Percentiles rank a stretch among this genome's conserved stretches.
These are phyloP conservation scores for Amylostereum areolatum DNA, from an alignment of 1,284 basidiomycete genomes.

Conservation along the genomic window DNA sequence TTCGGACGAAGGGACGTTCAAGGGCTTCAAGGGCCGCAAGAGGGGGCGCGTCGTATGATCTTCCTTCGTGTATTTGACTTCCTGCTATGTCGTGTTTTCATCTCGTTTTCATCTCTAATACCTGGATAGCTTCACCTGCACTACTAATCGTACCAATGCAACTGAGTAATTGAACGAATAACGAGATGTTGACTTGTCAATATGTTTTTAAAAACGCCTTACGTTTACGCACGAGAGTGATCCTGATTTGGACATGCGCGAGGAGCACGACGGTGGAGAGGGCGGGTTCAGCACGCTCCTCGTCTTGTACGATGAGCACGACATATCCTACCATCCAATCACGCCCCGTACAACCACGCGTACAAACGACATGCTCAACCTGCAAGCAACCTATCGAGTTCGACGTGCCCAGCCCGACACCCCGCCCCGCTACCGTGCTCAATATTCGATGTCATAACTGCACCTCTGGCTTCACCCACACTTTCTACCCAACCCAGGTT, in stretches of 20 bases:
- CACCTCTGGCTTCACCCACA: constrained; percentile 48
- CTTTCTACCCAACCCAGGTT: constrained; percentile 59
- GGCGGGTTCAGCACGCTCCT: not conserved
- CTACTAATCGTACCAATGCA: too few species aligned
- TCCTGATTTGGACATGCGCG: too few species aligned
- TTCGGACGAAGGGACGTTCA: constrained; percentile 65
- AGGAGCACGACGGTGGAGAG: too few species aligned
- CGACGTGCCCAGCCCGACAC: constrained; percentile 58
- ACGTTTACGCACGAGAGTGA: too few species aligned
- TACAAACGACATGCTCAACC: constrained; percentile 53
- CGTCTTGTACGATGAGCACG: constrained; percentile 17
- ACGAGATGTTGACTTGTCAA: too few species aligned
- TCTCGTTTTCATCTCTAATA: too few species aligned
- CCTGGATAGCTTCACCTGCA: too few species aligned
- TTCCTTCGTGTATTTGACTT: too few species aligned
- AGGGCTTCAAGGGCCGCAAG: constrained; percentile 47
- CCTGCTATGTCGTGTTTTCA: too few species aligned
- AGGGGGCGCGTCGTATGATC: constrained; percentile 4
- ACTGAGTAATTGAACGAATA: too few species aligned
- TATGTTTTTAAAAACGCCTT: too few species aligned
- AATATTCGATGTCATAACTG: constrained; percentile 71
- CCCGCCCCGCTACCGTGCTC: constrained; percentile 59
- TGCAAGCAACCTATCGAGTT: constrained; percentile 72
- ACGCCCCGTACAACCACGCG: constrained; percentile 56
- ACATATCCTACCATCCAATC: constrained; percentile 41